Evolutionary conservation across 2,329 filamentous ascomycete genomes (phyloP), one percentile per base, ranked within the genome.

Genomic region (Trichophyton verrucosum): DNA sequence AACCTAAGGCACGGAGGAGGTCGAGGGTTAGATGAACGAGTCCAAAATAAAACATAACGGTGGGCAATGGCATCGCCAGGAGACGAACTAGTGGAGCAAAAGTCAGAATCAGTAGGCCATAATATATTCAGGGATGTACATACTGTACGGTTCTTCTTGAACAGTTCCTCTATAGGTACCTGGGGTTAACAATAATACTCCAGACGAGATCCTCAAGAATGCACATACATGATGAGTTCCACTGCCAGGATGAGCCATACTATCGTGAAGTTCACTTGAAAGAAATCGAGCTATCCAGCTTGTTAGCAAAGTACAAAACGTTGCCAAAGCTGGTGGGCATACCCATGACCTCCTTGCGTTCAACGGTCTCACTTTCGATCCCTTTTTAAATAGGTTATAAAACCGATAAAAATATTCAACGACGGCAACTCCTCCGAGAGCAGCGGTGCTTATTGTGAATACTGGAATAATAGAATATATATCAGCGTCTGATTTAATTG

Each of bases 11-110:
- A 51, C 73, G 74, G n/a, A 76, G 72, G 27, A 76, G 66, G 59
- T 76, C 73, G 59, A 77, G 73, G 30, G 71, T 66, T 13, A 76
- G 69, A 65, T 75, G 73, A 44, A 76, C 73, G 53, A 66, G 66
- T 53, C 75, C 75, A 61, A 77, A 77, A 64, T 77, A 76, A 64
- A 75, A 76, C 74, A 77, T 77, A 42, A 77, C 75, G 22, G 72
- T 74, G 6, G 75, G 74, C 22, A 76, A 70, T 46, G 75, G 70
- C 74, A 76, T 76, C 49, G 74, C 74, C 36, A 77, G 68, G 3
- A 77, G 71, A 53, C 75, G 73, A 24, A 76, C 74, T 75, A 61
- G 36, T 11, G 58, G 33, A 13, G 33, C 57, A 11, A 53, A 24
- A 57, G 59, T 65, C 55, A 63, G 30, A 33, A 27, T 9, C 13